These are phyloP conservation scores for Saccharomycopsis selenospora DNA, from an alignment of 805 yeast genomes.

Conservation along the genomic window DNA sequence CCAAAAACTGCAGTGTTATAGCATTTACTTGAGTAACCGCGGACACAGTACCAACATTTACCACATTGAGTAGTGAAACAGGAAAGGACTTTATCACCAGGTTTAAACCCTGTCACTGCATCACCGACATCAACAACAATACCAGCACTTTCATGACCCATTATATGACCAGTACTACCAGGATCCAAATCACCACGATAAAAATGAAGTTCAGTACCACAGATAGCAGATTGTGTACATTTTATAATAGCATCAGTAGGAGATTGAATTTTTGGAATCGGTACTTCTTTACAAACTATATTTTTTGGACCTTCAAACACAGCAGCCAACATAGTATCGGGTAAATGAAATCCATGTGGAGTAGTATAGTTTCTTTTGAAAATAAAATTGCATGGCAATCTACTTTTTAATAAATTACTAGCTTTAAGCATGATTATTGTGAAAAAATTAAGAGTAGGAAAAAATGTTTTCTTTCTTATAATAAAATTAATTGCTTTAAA, in stretches of 20 bases:
- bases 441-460: too few species aligned
- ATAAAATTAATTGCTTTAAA: too few species aligned
- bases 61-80: conserved; percentile 54
- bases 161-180: conserved; percentile 33
- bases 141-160: conserved; percentile 48
- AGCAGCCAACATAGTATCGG: conserved; percentile 40
- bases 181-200: conserved; percentile 45
- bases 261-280: conserved; percentile 33
- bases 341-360: conserved; percentile 2
- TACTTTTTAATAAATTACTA: too few species aligned
- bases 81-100: conserved; percentile 42
- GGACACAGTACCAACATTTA: conserved; percentile 48
- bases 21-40: conserved; percentile 50
- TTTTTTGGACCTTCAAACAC: conserved; percentile 39
- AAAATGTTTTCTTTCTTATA: too few species aligned
- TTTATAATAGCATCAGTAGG: conserved; percentile 41
- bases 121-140: conserved; percentile 35
- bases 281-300: conserved; percentile 34
- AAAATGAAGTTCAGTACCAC: conserved; percentile 50
- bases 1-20: conserved; percentile 51
- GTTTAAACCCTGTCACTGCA: conserved; percentile 28
- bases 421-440: too few species aligned
- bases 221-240: conserved; percentile 41
- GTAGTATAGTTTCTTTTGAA: neutral
- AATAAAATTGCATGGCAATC: neutral